A percentile compares a stretch with the other conserved stretches of the same genome.
Conservation (phyloP, 2,329 filamentous ascomycete species). For the Aspergillus puulaauensis region DNA sequence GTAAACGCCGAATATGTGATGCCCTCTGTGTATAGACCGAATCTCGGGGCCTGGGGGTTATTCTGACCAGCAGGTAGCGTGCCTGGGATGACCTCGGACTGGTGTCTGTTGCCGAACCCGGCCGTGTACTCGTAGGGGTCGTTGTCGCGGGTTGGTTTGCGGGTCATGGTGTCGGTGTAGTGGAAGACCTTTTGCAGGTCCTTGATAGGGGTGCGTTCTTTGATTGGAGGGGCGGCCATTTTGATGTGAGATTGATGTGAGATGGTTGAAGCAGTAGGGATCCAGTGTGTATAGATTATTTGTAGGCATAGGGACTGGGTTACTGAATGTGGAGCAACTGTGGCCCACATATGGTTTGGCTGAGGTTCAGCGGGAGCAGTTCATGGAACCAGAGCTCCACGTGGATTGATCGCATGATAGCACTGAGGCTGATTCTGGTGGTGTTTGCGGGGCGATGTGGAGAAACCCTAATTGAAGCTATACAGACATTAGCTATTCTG, state of each 20-base stretch:
- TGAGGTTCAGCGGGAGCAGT: not conserved
- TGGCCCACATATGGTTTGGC: not conserved
- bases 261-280: not conserved
- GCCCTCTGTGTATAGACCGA: slow-evolving; percentile 32
- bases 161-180: slow-evolving; percentile 29
- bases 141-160: slow-evolving; percentile 29
- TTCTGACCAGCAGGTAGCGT: slow-evolving; percentile 32
- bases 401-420: not conserved
- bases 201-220: slow-evolving; percentile 21
- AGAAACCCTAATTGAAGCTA: not conserved
- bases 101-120: slow-evolving; percentile 31
- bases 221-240: slow-evolving; percentile 17
- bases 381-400: not conserved
- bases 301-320: not conserved
- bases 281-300: not conserved
- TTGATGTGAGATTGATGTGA: slow-evolving; percentile 21
- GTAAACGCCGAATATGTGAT: slow-evolving; percentile 30
- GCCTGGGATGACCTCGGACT: slow-evolving; percentile 34
- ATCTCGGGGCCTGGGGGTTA: slow-evolving; percentile 31
- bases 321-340: not conserved
- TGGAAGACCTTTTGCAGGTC: slow-evolving; percentile 31
- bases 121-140: slow-evolving; percentile 31
- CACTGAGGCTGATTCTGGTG: not conserved
- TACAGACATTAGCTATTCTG: not conserved
- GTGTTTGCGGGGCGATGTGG: not conserved